These are phyloP conservation scores for Ophiostoma australiae DNA, from an alignment of 2,329 filamentous ascomycete genomes.

Conservation along the genomic window DNA sequence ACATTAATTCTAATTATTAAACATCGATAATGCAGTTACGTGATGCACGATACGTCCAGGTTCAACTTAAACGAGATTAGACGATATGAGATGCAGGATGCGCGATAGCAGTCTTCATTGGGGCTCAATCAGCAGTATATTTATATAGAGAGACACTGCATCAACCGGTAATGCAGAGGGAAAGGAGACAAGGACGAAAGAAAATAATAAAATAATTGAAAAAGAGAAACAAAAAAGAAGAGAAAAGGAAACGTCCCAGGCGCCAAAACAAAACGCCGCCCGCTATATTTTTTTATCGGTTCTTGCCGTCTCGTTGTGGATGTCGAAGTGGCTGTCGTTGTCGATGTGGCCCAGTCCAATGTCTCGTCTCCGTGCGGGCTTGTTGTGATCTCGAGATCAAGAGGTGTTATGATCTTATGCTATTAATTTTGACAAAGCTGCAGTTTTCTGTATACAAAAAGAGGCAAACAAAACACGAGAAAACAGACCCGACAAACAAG, in stretches of 20 bases:
- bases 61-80: neutral
- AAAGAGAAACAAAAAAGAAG: neutral
- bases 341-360: neutral
- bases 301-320: neutral
- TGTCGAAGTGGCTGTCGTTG: neutral
- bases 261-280: conserved; percentile 9
- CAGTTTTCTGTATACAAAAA: conserved; percentile 13
- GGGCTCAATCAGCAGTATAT: neutral
- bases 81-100: neutral
- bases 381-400: too few relatives aligned
- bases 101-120: neutral
- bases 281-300: neutral
- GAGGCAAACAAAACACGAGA: neutral
- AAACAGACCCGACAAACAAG: neutral
- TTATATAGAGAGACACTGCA: conserved; percentile 19
- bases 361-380: neutral
- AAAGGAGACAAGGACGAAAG: neutral
- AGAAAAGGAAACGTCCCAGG: neutral
- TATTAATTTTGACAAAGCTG: conserved; percentile 3
- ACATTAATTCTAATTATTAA: neutral
- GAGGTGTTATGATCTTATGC: neutral
- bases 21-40: neutral
- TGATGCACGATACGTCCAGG: neutral
- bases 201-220: neutral
- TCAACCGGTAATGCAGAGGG: conserved; percentile 8